These are phyloP conservation scores for Alternaria postmessia DNA, from an alignment of 2,329 filamentous ascomycete genomes.

Conservation along the genomic window DNA sequence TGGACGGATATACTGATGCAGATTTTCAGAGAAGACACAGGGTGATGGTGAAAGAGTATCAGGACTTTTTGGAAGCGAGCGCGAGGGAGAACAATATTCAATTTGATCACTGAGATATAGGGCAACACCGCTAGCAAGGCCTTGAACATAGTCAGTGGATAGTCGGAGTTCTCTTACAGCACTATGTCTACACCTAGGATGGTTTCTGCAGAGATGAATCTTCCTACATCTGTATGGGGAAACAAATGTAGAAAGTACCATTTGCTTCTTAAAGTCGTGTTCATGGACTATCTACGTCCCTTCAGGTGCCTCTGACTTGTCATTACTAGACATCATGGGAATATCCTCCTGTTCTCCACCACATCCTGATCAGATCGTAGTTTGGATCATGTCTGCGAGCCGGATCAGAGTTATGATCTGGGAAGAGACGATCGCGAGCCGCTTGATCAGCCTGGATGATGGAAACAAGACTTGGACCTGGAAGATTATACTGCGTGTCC, in stretches of 20 bases:
- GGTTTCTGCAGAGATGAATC: background rate
- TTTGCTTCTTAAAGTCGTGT: background rate
- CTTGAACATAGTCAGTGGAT: background rate
- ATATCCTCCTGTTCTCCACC: background rate
- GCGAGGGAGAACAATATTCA: background rate
- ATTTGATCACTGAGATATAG: background rate
- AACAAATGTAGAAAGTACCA: background rate
- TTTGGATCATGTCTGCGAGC: background rate
- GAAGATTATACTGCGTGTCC: background rate
- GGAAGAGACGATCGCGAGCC: background rate
- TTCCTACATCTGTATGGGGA: background rate
- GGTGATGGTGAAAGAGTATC: background rate
- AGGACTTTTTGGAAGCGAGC: background rate
- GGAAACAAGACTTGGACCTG: background rate
- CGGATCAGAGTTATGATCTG: background rate
- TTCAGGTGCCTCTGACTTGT: background rate
- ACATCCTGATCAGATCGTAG: background rate
- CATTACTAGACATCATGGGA: background rate
- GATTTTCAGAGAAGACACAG: background rate
- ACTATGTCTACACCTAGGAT: fast-evolving
- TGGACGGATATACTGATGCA: background rate
- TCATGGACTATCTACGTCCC: background rate
- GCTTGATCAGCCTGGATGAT: background rate
- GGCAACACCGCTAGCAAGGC: too few species aligned
- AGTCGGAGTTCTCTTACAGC: background rate